Conservation (phyloP, 495 filamentous ascomycete species). For the Penicillium nucicola region DNA sequence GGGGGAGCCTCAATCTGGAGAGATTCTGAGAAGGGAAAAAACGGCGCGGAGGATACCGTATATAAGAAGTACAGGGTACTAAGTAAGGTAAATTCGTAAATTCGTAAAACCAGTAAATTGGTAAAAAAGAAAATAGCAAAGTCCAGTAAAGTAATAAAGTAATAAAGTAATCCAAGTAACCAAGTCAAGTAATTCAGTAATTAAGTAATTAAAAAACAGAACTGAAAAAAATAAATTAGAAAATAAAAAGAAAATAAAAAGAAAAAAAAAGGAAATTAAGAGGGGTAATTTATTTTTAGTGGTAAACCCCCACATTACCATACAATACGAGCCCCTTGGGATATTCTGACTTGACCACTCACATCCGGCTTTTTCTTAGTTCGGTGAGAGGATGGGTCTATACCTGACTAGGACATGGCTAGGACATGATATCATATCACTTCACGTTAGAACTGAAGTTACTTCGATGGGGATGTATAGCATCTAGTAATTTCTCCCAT, state of each 20-base stretch:
- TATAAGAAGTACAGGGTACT: not conserved
- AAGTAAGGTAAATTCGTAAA: not conserved
- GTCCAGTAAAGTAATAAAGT: not conserved
- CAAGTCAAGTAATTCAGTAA: slow-evolving; percentile 4
- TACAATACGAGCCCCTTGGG: not conserved
- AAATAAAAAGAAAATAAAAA: not conserved
- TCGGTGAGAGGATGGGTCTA: too few species aligned
- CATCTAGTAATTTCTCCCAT: too few species aligned
- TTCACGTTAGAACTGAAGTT: not conserved
- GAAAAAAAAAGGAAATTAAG: slow-evolving; percentile 1
- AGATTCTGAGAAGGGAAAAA: slow-evolving; percentile 20
- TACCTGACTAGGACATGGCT: not conserved
- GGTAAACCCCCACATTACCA: not conserved
- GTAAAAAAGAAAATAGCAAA: too few species aligned
- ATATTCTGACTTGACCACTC: too few species aligned
- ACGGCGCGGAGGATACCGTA: slow-evolving; percentile 24
- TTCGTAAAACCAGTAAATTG: not conserved
- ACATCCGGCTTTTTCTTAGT: too few species aligned
- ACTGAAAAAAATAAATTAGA: too few species aligned
- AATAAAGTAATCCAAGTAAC: not conserved
- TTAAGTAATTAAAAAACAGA: slow-evolving; percentile 2
- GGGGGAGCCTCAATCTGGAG: slow-evolving; percentile 7
- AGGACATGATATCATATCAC: slow-evolving; percentile 11
- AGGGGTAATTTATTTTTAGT: not conserved
- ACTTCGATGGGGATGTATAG: slow-evolving; percentile 3